Evolutionary conservation across 768 basidiomycete species (phyloP).

Genomic region (Tricholoma matsutake): DNA sequence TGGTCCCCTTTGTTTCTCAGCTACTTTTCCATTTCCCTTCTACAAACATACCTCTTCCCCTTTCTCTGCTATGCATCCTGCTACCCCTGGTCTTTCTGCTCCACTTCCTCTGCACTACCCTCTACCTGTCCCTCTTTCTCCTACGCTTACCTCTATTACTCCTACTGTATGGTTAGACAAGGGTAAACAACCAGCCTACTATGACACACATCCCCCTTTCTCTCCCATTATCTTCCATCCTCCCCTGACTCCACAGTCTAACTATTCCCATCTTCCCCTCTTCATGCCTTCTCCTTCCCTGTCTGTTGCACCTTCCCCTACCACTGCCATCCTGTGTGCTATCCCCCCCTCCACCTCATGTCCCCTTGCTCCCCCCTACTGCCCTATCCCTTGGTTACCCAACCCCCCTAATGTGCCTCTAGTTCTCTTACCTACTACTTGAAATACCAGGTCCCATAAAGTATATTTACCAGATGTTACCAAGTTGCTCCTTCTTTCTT

Average conservation of each 20-base stretch:
- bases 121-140: background rate
- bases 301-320: too few species aligned
- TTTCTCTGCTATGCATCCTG: background rate
- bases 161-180: background rate
- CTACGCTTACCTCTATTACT: background rate
- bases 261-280: background rate
- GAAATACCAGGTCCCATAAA: background rate
- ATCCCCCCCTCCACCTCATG: background rate
- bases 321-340: background rate
- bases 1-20: background rate
- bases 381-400: background rate
- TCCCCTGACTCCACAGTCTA: background rate
- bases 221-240: background rate
- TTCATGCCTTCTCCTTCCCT: too few species aligned
- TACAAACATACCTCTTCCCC: background rate
- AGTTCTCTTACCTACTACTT: background rate
- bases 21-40: background rate
- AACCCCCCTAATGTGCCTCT: background rate
- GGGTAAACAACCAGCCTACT: background rate
- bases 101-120: background rate
- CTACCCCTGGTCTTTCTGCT: background rate
- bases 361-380: background rate
- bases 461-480: background rate
- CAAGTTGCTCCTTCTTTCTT: background rate
- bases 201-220: background rate